Conservation (phyloP, 495 filamentous ascomycete genomes). For the Sordaria brevicollis region DNA sequence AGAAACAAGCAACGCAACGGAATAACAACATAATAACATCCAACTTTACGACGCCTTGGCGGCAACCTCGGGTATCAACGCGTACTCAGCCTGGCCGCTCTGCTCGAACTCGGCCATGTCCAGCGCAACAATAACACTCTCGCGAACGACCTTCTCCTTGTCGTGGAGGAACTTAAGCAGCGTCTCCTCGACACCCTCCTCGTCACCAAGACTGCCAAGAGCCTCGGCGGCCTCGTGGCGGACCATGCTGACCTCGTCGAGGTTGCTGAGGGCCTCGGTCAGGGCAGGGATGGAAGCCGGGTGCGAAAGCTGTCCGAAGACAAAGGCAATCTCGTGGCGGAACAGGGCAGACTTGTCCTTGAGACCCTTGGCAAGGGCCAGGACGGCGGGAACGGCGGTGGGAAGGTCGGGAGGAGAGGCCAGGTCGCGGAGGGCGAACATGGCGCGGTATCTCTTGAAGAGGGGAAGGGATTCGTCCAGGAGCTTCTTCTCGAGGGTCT, state of each 20-base stretch:
- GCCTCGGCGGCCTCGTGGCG: conserved; percentile 96
- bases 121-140: conserved; percentile 88
- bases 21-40: neutral
- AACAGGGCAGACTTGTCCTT: conserved; percentile 85
- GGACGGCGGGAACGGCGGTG: conserved; percentile 72
- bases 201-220: conserved; percentile 88
- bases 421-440: conserved; percentile 93
- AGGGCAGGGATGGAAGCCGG: conserved; percentile 92
- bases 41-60: conserved; percentile 16
- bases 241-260: conserved; percentile 85
- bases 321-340: conserved; percentile 95
- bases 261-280: conserved; percentile 63
- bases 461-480: conserved; percentile 70
- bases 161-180: conserved; percentile 80
- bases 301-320: conserved; percentile 92
- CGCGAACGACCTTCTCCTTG: conserved; percentile 82
- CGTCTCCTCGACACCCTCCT: conserved; percentile 82
- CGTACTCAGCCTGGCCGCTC: conserved; percentile 81
- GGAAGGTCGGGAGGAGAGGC: conserved; percentile 84
- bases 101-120: conserved; percentile 98
- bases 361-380: conserved; percentile 79
- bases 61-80: conserved; percentile 58
- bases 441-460: conserved; percentile 90
- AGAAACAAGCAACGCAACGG: neutral
- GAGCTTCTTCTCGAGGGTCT: conserved; percentile 62